Evolutionary conservation across 495 filamentous ascomycete species (phyloP), one percentile per base, ranked within the genome.

Genomic region (Penicillium coffeae): DNA sequence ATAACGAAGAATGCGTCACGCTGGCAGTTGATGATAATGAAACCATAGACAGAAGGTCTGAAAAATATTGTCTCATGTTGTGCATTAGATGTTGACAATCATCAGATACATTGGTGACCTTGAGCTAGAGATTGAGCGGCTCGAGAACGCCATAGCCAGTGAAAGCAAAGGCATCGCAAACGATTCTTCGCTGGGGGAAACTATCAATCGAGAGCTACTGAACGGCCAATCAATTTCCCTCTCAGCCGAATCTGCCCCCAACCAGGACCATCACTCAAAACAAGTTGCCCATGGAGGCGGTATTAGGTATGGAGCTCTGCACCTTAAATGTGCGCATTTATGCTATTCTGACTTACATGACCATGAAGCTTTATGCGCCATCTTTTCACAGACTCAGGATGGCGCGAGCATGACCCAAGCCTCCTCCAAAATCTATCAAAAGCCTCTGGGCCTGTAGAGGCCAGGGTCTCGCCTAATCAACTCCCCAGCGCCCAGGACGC

Each of bases 251-350:
- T n/a, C n/a, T n/a, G n/a, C n/a, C n/a, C n/a, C n/a, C n/a, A n/a
- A n/a, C n/a, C n/a, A n/a, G n/a, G n/a, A n/a, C n/a, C n/a, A 41
- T 18, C 45, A 46, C 14, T 64, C 58, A 12, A 51, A 54, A 1
- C 56, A 42, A n/a, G 53, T 60, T 39, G 42, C 51, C 14, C 57
- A 64, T 25, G 58, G 58, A 13, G 58, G 54, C 8, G 60, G 60
- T 1, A 45, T 64, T 9, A 64, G 60, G 60, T 46, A 18, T 34
- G 14, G 16, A 20, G n/a, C n/a, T n/a, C n/a, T n/a, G n/a, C n/a
- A n/a, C n/a, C n/a, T n/a, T n/a, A n/a, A n/a, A n/a, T n/a, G n/a
- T n/a, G n/a, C n/a, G n/a, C 35, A 12, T 14, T 2, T 12, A 12
- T 15, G 10, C 14, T 14, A n/a, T 14, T 15, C 8, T 12, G 35